Evolutionary conservation across 2,329 filamentous ascomycete genomes (phyloP), one percentile per base, ranked within the genome.

Genomic region (Lasiodiplodia gonubiensis): DNA sequence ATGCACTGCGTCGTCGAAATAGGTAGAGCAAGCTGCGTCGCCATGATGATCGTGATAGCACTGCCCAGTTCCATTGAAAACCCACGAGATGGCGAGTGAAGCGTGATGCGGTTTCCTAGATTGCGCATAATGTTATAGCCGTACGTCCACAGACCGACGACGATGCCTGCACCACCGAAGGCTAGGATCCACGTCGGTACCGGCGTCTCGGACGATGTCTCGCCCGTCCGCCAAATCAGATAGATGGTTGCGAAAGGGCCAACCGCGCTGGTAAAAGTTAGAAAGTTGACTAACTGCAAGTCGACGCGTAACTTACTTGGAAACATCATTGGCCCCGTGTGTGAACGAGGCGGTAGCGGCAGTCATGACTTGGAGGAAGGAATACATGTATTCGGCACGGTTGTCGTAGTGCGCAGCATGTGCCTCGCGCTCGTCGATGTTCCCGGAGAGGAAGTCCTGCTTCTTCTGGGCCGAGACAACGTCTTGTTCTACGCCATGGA

Each of bases 341-440:
- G 89, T 89, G 72, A 92, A 92, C 2, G 89, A 91, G 37, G 89
- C 89, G 68, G 89, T 91, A 80, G 88, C 90, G 68, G 90, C 90
- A 37, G 89, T 76, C 46, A 80, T 68, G 33, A 78, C 74, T 66
- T 78, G 76, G 61, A 66, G 52, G 37, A 66, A 91, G 3, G 87
- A 89, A 80, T 90, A 91, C 8, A 85, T 82, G 78, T 86, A 86
- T 76, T 90, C 88, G 70, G 85, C 81, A 69, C 85, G 84, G 77
- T 90, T 90, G 72, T 88, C 84, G 76, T 85, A 90, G 74, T 89
- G 87, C 33, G 82, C 77, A 2, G 86, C 87, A 33, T 81, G 82
- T 18, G 85, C 85, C 73, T 89, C 86, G 66, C 87, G 81, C 67
- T 83, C 83, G 33, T 85, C 82, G 2, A 88, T 75, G 67, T 88